Conservation (phyloP, 1,284 basidiomycete genomes). For the Exsudoporus floridanus region DNA sequence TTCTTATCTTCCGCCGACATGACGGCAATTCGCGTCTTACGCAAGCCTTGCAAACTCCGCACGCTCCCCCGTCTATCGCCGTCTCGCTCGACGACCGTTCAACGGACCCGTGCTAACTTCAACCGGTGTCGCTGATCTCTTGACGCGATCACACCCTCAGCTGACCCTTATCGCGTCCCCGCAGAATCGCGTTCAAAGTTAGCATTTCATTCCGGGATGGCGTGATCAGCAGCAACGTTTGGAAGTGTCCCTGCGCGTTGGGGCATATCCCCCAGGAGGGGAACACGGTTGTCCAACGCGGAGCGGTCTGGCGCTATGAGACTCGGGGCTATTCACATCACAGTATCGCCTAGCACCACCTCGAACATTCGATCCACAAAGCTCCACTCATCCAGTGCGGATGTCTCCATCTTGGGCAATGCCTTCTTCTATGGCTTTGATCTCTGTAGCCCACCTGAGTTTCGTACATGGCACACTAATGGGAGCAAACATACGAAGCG, state of each 20-base stretch:
- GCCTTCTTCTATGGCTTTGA: conserved; percentile 30
- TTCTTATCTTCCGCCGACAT: too few relatives aligned
- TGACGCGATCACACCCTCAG: neutral
- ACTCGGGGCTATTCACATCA: neutral
- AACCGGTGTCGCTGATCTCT: neutral
- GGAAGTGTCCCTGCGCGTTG: neutral
- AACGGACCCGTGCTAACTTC: too few relatives aligned
- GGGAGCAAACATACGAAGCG: conserved; percentile 31
- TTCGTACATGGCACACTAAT: neutral
- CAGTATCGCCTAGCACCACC: too few relatives aligned
- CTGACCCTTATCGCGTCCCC: too few relatives aligned
- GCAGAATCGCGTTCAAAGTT: neutral
- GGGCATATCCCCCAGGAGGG: neutral
- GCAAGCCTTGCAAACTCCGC: too few relatives aligned
- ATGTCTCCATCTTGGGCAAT: conserved; percentile 18
- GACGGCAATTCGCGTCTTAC: neutral
- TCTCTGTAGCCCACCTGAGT: conserved; percentile 22
- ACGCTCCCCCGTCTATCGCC: too few relatives aligned
- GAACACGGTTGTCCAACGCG: neutral
- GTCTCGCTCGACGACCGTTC: too few relatives aligned
- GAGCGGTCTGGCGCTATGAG: neutral
- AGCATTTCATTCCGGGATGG: neutral
- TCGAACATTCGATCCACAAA: neutral
- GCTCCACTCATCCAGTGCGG: neutral
- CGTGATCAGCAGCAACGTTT: neutral